Evolutionary conservation across 345 rosid genomes (phyloP), one percentile per base, ranked within the genome.

Genomic region (Rhodamnia argentea): DNA sequence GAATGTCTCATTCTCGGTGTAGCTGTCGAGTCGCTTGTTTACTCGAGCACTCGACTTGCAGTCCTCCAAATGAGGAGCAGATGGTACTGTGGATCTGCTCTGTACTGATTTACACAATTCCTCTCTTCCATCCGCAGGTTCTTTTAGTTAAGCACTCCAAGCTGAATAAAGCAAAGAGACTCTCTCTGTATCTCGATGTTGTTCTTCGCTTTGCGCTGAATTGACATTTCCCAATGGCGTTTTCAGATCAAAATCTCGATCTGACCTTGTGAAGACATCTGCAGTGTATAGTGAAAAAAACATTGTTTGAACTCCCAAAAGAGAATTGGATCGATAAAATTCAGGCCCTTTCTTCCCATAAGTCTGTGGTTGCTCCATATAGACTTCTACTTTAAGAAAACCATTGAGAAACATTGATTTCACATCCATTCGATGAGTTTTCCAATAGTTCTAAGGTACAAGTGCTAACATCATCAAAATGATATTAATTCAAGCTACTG

Each of bases 21-120:
- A 90, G 6, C 82, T 82, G 85, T 95, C 95, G 22, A 93, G 93
- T 52, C 86, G 93, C 83, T 84, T 59, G 82, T 90, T 92, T 20
- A 87, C 83, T 86, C 26, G 54, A 10, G 88, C 82, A 10, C 86
- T 91, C 52, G 84, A 84, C 88, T 91, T 86, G 87, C 99, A 97
- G 83, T 94, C 90, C 82, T 95, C 94, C 90, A 97, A 86, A 93
- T 97, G 95, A 50, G 98, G 98, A 14, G 94, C 95, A 18, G 89
- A 87, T n/a, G 97, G 99, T 6, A 94, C 86, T 55, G 81, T 85
- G 9, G 93, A 87, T 85, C 83, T 91, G 87, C 85, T 84, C 26
- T 91, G 64, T 83, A 92, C 90, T 47, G 88, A 56, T 54, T 87
- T 91, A 82, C 84, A 62, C 83, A 92, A 89, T 81, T 89, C 85